Evolutionary conservation across 176 grass and related monocot genomes (phyloP).

Genomic region (Dendrocalamus sinicus): DNA sequence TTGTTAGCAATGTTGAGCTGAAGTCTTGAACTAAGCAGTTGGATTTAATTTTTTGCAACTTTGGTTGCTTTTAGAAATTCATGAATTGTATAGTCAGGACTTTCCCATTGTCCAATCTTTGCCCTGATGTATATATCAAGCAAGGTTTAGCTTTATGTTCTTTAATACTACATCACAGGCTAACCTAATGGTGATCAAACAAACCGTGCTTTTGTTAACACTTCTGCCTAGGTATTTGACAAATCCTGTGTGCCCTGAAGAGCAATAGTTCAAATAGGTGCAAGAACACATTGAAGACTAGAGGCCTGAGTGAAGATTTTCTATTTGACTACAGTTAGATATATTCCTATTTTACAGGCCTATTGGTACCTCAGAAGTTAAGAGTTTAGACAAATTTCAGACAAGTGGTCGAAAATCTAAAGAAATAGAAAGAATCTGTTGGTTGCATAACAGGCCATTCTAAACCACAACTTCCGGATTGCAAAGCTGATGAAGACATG

Average conservation of each 20-base stretch:
- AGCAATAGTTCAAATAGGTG: constrained; percentile 8
- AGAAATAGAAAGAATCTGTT: not conserved
- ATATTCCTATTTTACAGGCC: not conserved
- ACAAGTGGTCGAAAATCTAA: not conserved
- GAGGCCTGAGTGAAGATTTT: not conserved
- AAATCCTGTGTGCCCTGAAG: not conserved
- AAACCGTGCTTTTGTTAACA: constrained; percentile 10
- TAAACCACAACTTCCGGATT: constrained; percentile 2
- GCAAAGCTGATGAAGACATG: not conserved
- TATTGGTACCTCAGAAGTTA: not conserved
- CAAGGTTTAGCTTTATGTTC: not conserved
- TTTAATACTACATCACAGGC: not conserved
- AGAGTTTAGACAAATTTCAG: not conserved
- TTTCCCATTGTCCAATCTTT: constrained; percentile 18
- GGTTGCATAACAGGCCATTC: not conserved
- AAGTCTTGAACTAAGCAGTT: constrained; percentile 7
- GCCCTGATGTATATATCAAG: not conserved
- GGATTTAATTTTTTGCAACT: not conserved
- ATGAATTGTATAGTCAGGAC: constrained; percentile 3
- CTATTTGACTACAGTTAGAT: not conserved
- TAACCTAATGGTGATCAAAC: not conserved
- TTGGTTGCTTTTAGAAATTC: not conserved
- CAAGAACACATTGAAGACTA: not conserved
- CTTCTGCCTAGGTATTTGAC: not conserved
- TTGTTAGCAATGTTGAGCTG: not conserved